Conservation (phyloP, 768 basidiomycete species). For the Mycena maculata region DNA sequence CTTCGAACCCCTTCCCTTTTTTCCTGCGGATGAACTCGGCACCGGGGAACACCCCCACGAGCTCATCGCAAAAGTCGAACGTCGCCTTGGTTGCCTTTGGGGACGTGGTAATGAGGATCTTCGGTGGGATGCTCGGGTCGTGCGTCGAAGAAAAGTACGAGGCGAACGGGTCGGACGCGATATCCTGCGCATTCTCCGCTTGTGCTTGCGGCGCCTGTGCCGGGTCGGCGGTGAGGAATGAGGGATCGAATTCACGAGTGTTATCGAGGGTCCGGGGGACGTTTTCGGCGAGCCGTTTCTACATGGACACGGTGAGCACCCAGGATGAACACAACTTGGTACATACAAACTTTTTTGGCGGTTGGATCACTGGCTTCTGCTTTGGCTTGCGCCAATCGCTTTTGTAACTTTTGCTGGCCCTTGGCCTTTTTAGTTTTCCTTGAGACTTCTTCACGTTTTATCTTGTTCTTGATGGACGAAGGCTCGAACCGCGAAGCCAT, state of each 20-base stretch:
- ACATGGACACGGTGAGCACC: background rate
- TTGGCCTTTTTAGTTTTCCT: slow-evolving; percentile 82
- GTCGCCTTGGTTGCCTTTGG: slow-evolving; percentile 89
- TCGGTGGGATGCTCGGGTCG: slow-evolving; percentile 81
- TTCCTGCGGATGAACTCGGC: slow-evolving; percentile 89
- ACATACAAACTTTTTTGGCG: slow-evolving; percentile 73
- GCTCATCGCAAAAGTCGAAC: slow-evolving; percentile 93
- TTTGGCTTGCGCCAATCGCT: slow-evolving; percentile 82
- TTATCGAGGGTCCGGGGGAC: slow-evolving; percentile 95
- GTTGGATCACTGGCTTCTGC: slow-evolving; percentile 80
- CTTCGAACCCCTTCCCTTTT: slow-evolving; percentile 90
- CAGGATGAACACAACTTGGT: background rate
- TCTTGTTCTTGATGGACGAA: slow-evolving; percentile 85
- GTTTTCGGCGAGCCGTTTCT: slow-evolving; percentile 89
- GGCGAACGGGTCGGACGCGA: slow-evolving; percentile 81
- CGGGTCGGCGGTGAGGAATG: slow-evolving; percentile 69
- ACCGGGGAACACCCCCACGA: slow-evolving; percentile 90
- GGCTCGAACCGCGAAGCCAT: slow-evolving; percentile 75
- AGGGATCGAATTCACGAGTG: slow-evolving; percentile 85
- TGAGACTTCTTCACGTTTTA: slow-evolving; percentile 84
- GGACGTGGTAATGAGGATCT: slow-evolving; percentile 91
- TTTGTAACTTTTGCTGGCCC: slow-evolving; percentile 82
- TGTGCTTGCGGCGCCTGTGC: slow-evolving; percentile 49
- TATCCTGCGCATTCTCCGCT: slow-evolving; percentile 74
- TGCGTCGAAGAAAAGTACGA: slow-evolving; percentile 77